Conservation (phyloP, 352 stramenopile genomes). For the Globisporangium iwayamae region DNA sequence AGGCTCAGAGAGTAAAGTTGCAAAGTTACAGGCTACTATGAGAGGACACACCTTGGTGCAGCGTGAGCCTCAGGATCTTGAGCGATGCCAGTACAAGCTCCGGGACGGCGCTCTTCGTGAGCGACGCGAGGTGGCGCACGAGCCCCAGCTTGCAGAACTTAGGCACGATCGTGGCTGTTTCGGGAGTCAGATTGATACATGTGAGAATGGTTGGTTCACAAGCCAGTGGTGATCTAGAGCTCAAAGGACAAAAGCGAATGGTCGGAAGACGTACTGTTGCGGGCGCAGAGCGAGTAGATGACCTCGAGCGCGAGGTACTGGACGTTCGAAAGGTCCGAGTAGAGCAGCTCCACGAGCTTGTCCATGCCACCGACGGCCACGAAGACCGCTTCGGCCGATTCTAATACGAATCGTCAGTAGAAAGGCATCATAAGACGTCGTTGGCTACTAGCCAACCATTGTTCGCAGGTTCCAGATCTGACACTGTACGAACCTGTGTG, state of each 20-base stretch:
- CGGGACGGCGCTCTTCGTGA: slow-evolving; percentile 28
- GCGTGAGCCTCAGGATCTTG: slow-evolving; percentile 46
- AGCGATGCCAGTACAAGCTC: slow-evolving; percentile 44
- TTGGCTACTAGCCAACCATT: not conserved
- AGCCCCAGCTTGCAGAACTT: slow-evolving; percentile 46
- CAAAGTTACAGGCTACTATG: too few species aligned
- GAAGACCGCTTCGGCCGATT: slow-evolving; percentile 43
- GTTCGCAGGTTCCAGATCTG: too few species aligned
- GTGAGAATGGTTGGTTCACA: not conserved
- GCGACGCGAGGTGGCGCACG: slow-evolving; percentile 26
- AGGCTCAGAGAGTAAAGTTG: not conserved
- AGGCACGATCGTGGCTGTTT: slow-evolving; percentile 33
- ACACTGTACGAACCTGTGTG: slow-evolving; percentile 14
- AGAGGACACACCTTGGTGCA: slow-evolving; percentile 34
- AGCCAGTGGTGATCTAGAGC: too few species aligned
- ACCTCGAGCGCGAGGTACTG: slow-evolving; percentile 47
- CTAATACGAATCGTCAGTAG: slow-evolving; percentile 15
- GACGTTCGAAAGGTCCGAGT: slow-evolving; percentile 26
- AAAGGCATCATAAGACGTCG: not conserved
- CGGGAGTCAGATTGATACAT: not conserved
- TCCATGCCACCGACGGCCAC: slow-evolving; percentile 39
- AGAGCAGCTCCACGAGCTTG: slow-evolving; percentile 43
- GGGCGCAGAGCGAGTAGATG: slow-evolving; percentile 44
- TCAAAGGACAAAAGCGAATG: too few species aligned
- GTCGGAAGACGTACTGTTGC: slow-evolving; percentile 32